Conservation (phyloP, 176 grass and related monocot species). For the Coix lacrymajobi region DNA sequence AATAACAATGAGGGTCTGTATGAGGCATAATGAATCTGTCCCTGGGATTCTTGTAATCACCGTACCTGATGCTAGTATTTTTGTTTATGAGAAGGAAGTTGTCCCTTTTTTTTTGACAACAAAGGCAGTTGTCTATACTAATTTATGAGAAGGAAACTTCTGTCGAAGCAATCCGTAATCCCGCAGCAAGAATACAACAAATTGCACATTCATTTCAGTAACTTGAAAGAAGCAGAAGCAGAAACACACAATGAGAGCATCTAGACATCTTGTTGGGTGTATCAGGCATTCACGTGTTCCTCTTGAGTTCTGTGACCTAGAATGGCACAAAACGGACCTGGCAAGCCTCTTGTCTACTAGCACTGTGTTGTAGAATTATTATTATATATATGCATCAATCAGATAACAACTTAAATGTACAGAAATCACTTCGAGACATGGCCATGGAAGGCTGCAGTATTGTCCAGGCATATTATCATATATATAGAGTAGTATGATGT, state of each 20-base stretch:
- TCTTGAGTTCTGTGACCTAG: not conserved
- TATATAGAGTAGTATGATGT: too few species aligned
- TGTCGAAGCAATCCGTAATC: not conserved
- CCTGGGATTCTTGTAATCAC: not conserved
- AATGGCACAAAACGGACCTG: not conserved
- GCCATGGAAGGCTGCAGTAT: too few species aligned
- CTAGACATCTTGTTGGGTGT: not conserved
- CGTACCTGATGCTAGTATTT: constrained; percentile 1
- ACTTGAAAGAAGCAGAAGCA: constrained; percentile 17
- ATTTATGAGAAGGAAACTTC: not conserved
- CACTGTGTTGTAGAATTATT: not conserved
- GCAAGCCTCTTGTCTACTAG: not conserved
- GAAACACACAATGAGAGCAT: constrained; percentile 1
- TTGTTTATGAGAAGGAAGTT: not conserved
- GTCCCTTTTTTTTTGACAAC: too few species aligned
- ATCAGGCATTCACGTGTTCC: not conserved
- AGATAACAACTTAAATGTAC: too few species aligned
- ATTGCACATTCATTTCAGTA: not conserved
- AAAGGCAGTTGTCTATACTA: too few species aligned
- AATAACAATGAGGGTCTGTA: not conserved
- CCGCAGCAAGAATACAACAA: not conserved
- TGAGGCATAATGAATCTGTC: not conserved
- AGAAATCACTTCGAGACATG: too few species aligned
- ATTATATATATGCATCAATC: not conserved
- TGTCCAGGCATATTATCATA: too few species aligned